These are phyloP conservation scores for Pichia sp. DNA, from an alignment of 1,139 yeast genomes.

Conservation along the genomic window DNA sequence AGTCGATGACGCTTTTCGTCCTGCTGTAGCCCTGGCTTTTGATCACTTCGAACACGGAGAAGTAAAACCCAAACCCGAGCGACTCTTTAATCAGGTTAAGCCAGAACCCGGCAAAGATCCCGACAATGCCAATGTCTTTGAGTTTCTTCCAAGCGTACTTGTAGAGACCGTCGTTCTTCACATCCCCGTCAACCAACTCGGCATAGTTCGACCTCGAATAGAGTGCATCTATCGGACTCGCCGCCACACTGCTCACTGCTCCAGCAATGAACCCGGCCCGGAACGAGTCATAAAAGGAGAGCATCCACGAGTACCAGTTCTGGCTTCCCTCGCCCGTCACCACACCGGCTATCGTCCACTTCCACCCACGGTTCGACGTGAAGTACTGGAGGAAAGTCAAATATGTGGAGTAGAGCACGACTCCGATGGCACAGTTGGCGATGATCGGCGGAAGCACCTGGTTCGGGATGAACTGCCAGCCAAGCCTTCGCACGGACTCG, in stretches of 20 bases:
- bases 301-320: constrained; percentile 18
- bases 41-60: constrained; percentile 78
- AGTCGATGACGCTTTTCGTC: constrained; percentile 37
- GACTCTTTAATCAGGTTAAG: constrained; percentile 76
- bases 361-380: constrained; percentile 25
- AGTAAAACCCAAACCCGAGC: constrained; percentile 81
- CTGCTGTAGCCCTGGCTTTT: constrained; percentile 60
- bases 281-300: constrained; percentile 43
- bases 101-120: constrained; percentile 87
- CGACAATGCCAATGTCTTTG: constrained; percentile 69
- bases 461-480: constrained; percentile 85
- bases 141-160: constrained; percentile 66
- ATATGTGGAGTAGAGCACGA: constrained; percentile 79
- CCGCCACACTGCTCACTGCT: constrained; percentile 79
- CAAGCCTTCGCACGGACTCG: constrained; percentile 68
- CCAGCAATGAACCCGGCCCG: constrained; percentile 86
- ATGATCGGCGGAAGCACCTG: constrained; percentile 80
- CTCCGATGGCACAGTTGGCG: constrained; percentile 84
- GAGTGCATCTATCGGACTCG: constrained; percentile 92
- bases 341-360: constrained; percentile 20
- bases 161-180: constrained; percentile 55
- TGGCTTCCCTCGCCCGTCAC: constrained; percentile 13
- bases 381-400: constrained; percentile 46
- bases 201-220: constrained; percentile 75
- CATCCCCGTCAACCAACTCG: constrained; percentile 68